These are phyloP conservation scores for Grigorovia humatica DNA, from an alignment of 805 yeast species.

Conservation along the genomic window DNA sequence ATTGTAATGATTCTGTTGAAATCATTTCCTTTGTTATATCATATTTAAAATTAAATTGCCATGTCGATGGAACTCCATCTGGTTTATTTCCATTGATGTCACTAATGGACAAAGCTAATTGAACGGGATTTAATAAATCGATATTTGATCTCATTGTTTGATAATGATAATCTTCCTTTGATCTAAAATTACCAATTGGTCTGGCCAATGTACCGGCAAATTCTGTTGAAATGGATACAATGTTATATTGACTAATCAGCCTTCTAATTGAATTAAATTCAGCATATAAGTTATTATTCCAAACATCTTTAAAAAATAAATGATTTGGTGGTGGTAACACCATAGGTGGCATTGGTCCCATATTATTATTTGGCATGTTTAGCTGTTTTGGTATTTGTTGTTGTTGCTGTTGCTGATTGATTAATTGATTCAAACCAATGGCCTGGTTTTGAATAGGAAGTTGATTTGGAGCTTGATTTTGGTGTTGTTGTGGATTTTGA, in stretches of 20 bases:
- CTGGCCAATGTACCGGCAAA: conserved; percentile 94
- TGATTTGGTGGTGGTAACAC: conserved; percentile 25
- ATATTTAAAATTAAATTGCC: conserved; percentile 92
- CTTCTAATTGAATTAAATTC: conserved; percentile 56
- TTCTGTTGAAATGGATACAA: conserved; percentile 73
- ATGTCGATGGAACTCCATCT: conserved; percentile 60
- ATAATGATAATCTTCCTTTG: conserved; percentile 87
- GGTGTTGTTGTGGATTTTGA: conserved; percentile 9
- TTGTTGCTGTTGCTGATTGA: conserved; percentile 3
- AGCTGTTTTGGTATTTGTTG: conserved; percentile 11
- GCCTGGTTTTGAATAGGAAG: neutral
- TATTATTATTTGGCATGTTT: conserved; percentile 4
- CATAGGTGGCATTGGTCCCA: conserved; percentile 11
- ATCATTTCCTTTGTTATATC: conserved; percentile 74
- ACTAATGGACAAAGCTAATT: conserved; percentile 69
- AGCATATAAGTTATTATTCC: conserved; percentile 57
- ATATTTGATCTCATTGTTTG: conserved; percentile 90
- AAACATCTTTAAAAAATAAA: conserved; percentile 54
- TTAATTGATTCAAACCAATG: neutral
- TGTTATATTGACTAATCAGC: conserved; percentile 43
- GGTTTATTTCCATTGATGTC: conserved; percentile 64
- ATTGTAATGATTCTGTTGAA: conserved; percentile 72
- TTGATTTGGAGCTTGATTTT: neutral
- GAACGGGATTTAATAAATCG: conserved; percentile 76
- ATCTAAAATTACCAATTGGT: conserved; percentile 87